Evolutionary conservation across 495 filamentous ascomycete genomes (phyloP).

Genomic region (Staphylotrichum tortipilum): DNA sequence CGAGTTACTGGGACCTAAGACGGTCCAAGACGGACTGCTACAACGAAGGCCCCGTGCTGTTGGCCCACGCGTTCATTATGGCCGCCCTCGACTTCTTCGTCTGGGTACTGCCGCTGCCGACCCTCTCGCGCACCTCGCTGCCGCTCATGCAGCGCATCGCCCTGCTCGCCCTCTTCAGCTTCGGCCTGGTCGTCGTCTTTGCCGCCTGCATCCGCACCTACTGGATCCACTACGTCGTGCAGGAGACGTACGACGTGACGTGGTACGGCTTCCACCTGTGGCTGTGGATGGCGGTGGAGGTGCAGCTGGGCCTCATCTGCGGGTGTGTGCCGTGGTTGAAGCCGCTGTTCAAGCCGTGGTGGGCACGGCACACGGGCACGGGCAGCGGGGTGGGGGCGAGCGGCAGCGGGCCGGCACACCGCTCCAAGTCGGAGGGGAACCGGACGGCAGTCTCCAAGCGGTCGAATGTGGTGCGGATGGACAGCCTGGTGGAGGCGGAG

Average conservation of each 20-base stretch:
- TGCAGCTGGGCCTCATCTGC: slow-evolving; percentile 33
- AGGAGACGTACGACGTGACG: slow-evolving; percentile 25
- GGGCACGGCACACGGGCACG: no score
- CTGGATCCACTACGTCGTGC: slow-evolving; percentile 20
- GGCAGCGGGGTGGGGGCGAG: neutral
- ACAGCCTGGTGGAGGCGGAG: neutral
- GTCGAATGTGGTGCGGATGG: slow-evolving; percentile 2
- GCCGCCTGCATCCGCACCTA: slow-evolving; percentile 17
- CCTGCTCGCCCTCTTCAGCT: slow-evolving; percentile 20
- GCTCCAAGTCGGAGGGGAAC: neutral
- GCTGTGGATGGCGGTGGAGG: slow-evolving; percentile 36
- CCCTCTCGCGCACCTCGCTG: slow-evolving; percentile 24
- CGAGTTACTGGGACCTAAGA: slow-evolving; percentile 31
- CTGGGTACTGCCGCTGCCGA: slow-evolving; percentile 35
- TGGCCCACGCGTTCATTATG: slow-evolving; percentile 22
- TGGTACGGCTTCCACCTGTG: slow-evolving; percentile 34
- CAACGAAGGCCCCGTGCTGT: slow-evolving; percentile 18
- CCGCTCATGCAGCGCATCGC: slow-evolving; percentile 15
- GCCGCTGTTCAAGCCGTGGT: slow-evolving; percentile 22
- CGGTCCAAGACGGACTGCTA: slow-evolving; percentile 14
- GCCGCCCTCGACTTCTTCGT: slow-evolving; percentile 33
- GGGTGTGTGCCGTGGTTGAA: slow-evolving; percentile 33
- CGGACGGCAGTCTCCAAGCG: neutral
- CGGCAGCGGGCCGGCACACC: neutral
- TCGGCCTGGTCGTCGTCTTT: slow-evolving; percentile 20